These are phyloP conservation scores for Balansia obtecta DNA, from an alignment of 2,329 filamentous ascomycete species.

Conservation along the genomic window DNA sequence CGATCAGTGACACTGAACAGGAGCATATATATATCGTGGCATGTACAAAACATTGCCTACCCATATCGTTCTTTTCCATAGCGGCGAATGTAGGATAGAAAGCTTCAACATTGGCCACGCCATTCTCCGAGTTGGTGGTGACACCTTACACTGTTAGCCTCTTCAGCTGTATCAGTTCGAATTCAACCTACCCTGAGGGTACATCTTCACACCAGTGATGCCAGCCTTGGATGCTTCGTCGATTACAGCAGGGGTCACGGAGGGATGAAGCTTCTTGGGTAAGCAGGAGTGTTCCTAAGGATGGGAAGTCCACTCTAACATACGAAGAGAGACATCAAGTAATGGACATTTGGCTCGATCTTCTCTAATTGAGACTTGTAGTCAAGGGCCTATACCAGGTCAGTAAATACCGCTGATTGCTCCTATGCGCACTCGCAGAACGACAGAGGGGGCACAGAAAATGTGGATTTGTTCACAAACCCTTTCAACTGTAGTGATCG, in stretches of 20 bases:
- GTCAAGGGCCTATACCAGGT: conserved; percentile 40
- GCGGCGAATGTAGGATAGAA: conserved; percentile 76
- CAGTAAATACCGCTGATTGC: background rate
- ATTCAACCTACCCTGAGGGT: conserved; percentile 32
- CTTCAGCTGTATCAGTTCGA: background rate
- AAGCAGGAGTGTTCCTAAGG: background rate
- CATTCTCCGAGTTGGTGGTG: conserved; percentile 55
- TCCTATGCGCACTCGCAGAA: no score
- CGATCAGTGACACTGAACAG: no score
- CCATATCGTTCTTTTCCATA: conserved; percentile 70
- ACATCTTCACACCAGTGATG: conserved; percentile 60
- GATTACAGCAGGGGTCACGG: conserved; percentile 57
- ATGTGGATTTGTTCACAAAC: conserved; percentile 5
- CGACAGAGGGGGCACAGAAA: background rate
- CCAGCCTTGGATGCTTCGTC: conserved; percentile 60
- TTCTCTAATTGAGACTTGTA: conserved; percentile 51
- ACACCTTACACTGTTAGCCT: conserved; percentile 27
- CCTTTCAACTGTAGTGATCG: conserved; percentile 42
- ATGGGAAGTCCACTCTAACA: background rate
- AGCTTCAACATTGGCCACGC: conserved; percentile 51
- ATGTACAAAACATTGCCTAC: conserved; percentile 1
- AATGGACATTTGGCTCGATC: conserved; percentile 50
- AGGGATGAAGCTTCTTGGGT: conserved; percentile 36
- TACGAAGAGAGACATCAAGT: conserved; percentile 48
- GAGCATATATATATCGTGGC: background rate